phyloP scores from a whole-genome alignment of 2,329 filamentous ascomycete species.

The Aspergillus clavatus region DNA sequence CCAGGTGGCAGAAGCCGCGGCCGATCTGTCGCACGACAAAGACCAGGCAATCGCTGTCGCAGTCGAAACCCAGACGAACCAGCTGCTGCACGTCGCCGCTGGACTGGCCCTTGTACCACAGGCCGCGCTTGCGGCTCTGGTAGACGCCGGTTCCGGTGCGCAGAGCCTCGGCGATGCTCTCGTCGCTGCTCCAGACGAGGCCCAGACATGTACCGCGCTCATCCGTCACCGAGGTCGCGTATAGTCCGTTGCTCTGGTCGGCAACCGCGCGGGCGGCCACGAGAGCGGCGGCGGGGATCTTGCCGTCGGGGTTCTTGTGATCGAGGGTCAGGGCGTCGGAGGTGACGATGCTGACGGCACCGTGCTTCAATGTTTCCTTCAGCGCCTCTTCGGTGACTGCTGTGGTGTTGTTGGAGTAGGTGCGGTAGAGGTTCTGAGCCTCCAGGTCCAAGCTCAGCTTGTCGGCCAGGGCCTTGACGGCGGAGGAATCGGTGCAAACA shows the following conservation, averaged over 20 bases:
- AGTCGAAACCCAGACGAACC: slow-evolving; percentile 78
- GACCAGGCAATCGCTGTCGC: slow-evolving; percentile 85
- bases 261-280: slow-evolving; percentile 71
- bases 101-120: slow-evolving; percentile 95
- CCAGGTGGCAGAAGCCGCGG: slow-evolving; percentile 85
- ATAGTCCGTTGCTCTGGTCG: slow-evolving; percentile 76
- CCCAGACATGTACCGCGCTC: slow-evolving; percentile 80
- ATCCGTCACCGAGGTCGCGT: slow-evolving; percentile 87
- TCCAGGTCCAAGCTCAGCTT: slow-evolving; percentile 36
- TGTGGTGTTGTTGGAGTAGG: slow-evolving; percentile 32
- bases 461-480: slow-evolving; percentile 37
- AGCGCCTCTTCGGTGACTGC: slow-evolving; percentile 43
- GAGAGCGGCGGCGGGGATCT: slow-evolving; percentile 64
- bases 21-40: slow-evolving; percentile 89
- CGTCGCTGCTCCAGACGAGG: slow-evolving; percentile 87
- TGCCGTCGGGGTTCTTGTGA: slow-evolving; percentile 52
- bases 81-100: slow-evolving; percentile 93
- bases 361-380: slow-evolving; percentile 44
- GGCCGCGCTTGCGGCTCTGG: slow-evolving; percentile 87
- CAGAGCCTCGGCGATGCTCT: slow-evolving; percentile 83
- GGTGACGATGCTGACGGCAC: slow-evolving; percentile 68
- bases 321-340: slow-evolving; percentile 66
- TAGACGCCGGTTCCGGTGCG: slow-evolving; percentile 82
- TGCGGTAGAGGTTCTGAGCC: slow-evolving; percentile 39
- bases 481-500: slow-evolving; percentile 30